Conservation (phyloP, 129 eudicot species). For the Tagetes patula region DNA sequence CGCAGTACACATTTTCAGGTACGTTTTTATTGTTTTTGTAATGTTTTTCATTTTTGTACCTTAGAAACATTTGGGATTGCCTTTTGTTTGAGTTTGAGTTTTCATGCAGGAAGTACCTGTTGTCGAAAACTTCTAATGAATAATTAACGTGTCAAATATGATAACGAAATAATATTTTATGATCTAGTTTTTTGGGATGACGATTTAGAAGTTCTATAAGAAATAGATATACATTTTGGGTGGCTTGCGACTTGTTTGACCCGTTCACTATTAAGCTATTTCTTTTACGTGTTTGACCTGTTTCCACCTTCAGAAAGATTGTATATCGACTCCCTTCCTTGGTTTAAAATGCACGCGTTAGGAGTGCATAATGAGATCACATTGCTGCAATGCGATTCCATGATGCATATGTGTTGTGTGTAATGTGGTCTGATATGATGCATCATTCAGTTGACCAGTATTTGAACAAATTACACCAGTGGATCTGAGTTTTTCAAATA, state of each 20-base stretch:
- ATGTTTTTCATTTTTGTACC: neutral
- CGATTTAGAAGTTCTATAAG: neutral
- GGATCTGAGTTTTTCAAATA: too few relatives aligned
- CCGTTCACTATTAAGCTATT: neutral
- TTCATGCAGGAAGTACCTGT: neutral
- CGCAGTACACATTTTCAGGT: slow-evolving; percentile 73
- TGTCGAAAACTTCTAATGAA: neutral
- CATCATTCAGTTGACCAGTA: too few relatives aligned
- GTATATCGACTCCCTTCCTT: neutral
- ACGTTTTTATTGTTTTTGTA: neutral
- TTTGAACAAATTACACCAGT: too few relatives aligned
- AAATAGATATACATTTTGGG: neutral
- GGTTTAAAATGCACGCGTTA: too few relatives aligned
- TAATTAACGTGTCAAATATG: neutral
- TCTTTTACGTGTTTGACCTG: neutral
- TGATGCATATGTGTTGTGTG: too few relatives aligned
- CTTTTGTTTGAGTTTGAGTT: neutral
- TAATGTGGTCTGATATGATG: too few relatives aligned
- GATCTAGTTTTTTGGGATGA: neutral
- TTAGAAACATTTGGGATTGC: neutral
- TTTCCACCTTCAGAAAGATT: neutral
- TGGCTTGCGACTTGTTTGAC: neutral
- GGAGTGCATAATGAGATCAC: too few relatives aligned
- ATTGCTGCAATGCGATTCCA: too few relatives aligned
- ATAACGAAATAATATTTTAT: neutral